Conservation (phyloP, 768 basidiomycete species). For the Lyophyllum shimeji region DNA sequence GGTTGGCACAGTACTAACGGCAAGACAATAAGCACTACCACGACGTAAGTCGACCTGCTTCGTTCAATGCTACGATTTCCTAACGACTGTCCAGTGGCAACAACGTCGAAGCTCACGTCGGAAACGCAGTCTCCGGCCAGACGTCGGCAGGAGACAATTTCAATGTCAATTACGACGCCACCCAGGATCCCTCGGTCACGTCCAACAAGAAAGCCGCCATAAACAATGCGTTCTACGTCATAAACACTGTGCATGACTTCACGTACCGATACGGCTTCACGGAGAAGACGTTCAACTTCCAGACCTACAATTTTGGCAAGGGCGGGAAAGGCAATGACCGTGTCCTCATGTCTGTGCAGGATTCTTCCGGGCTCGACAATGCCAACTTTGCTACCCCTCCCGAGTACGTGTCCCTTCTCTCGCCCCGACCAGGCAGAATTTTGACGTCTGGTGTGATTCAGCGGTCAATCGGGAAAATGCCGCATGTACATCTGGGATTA, state of each 20-base stretch:
- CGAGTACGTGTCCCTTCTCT: slow-evolving; percentile 34
- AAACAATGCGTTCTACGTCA: slow-evolving; percentile 58
- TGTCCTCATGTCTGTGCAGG: slow-evolving; percentile 52
- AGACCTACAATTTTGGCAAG: slow-evolving; percentile 50
- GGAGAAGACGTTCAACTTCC: slow-evolving; percentile 60
- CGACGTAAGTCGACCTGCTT: slow-evolving; percentile 4
- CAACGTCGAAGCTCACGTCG: slow-evolving; percentile 35
- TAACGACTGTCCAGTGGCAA: slow-evolving; percentile 31
- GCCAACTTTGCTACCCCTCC: slow-evolving; percentile 43
- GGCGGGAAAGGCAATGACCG: slow-evolving; percentile 52
- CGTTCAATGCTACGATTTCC: neutral
- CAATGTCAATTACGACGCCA: slow-evolving; percentile 33
- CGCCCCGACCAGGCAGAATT: neutral
- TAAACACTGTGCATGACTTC: slow-evolving; percentile 61
- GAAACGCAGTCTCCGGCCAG: slow-evolving; percentile 30
- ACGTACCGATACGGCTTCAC: slow-evolving; percentile 55
- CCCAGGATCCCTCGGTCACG: slow-evolving; percentile 25
- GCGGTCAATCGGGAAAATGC: slow-evolving; percentile 36
- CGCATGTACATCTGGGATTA: slow-evolving; percentile 22
- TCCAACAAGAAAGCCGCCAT: slow-evolving; percentile 53
- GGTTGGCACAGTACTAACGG: slow-evolving; percentile 48
- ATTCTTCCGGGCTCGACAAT: slow-evolving; percentile 41
- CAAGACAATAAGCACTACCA: slow-evolving; percentile 13
- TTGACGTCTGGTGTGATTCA: slow-evolving; percentile 1
- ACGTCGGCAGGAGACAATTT: slow-evolving; percentile 39